These are phyloP conservation scores for Cladorrhinum samala DNA, from an alignment of 495 filamentous ascomycete species.

Conservation along the genomic window DNA sequence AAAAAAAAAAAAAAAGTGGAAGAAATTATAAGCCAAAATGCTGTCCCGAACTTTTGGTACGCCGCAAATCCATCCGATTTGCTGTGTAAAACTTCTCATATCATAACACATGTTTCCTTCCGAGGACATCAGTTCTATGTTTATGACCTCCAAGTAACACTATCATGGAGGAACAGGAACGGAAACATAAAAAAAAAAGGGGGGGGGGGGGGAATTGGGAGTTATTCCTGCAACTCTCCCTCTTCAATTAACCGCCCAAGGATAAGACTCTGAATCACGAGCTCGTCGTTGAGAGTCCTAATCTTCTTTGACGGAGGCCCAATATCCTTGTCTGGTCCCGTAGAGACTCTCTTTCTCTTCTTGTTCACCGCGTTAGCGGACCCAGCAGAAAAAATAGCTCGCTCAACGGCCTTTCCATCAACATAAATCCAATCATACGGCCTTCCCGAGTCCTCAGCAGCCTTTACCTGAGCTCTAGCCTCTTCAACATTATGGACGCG, in stretches of 20 bases:
- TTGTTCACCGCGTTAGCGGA: conserved; percentile 14
- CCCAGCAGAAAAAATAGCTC: conserved; percentile 22
- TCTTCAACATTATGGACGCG: conserved; percentile 59
- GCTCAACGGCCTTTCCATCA: conserved; percentile 41
- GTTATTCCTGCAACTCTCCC: conserved; percentile 36
- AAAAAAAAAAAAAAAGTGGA: no score
- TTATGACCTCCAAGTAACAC: no score
- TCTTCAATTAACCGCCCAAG: conserved; percentile 70
- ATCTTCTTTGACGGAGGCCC: conserved; percentile 42
- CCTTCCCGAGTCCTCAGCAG: conserved; percentile 40
- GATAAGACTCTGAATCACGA: conserved; percentile 90
- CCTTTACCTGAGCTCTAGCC: conserved; percentile 50
- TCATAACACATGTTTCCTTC: no score
- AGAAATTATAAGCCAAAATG: no score
- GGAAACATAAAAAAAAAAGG: neutral
- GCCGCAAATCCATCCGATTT: no score
- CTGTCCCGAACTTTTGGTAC: no score
- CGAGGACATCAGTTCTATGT: no score
- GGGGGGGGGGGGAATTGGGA: neutral
- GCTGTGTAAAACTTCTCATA: no score
- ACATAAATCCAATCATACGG: conserved; percentile 78
- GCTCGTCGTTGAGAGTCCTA: conserved; percentile 70
- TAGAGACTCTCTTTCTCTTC: conserved; percentile 42
- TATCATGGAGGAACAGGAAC: no score
- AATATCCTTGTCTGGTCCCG: conserved; percentile 17